Percentiles rank a stretch among this genome's conserved stretches.
phyloP scores from a whole-genome alignment of 257 asterid genomes.

The Gentiana straminea region DNA sequence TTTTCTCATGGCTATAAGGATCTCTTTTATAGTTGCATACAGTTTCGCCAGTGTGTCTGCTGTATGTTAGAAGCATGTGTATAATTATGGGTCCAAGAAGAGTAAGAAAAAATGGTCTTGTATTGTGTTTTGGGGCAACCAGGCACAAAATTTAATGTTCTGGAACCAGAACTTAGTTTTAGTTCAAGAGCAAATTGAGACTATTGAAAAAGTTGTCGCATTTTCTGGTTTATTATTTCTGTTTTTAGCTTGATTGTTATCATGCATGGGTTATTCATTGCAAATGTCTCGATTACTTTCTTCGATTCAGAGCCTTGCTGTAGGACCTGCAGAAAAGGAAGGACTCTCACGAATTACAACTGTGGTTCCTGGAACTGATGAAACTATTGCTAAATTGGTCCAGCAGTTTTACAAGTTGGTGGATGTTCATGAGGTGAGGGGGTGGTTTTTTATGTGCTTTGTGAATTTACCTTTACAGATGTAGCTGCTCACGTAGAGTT shows the following conservation, averaged over 20 bases:
- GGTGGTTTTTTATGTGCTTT: neutral
- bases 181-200: no score
- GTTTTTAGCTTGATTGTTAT: neutral
- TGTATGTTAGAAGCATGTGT: no score
- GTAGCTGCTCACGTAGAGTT: neutral
- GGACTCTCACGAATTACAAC: slow-evolving; percentile 85
- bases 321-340: slow-evolving; percentile 73
- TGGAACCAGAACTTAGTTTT: no score
- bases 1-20: no score
- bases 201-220: no score
- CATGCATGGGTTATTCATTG: neutral
- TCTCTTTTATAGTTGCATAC: no score
- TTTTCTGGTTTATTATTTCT: neutral
- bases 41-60: no score
- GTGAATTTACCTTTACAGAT: neutral
- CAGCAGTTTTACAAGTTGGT: slow-evolving; percentile 71
- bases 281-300: slow-evolving; percentile 10
- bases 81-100: no score
- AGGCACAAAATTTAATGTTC: no score
- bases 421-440: slow-evolving; percentile 63
- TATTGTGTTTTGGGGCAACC: no score
- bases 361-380: slow-evolving; percentile 85
- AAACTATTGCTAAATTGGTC: slow-evolving; percentile 57
- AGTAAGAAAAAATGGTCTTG: no score
- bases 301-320: slow-evolving; percentile 77